Conservation (phyloP, 139 green algal species). For the Pseudopediastrum boryanum region DNA sequence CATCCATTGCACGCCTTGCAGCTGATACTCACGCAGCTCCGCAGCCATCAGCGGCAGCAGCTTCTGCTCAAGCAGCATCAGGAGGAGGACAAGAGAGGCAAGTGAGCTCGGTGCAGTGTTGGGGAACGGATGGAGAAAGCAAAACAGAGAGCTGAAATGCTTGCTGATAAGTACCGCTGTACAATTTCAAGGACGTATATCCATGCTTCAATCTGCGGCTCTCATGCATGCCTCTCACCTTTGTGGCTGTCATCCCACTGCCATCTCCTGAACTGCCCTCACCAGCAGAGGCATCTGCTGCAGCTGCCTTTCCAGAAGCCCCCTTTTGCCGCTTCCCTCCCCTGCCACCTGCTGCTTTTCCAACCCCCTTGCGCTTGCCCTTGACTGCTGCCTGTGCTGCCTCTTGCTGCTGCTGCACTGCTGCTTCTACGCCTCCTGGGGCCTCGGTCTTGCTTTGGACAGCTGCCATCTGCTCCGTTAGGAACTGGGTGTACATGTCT, state of each 20-base stretch:
- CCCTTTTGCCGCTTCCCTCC: neutral
- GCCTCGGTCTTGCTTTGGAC: constrained; percentile 38
- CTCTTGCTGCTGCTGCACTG: neutral
- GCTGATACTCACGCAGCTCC: constrained; percentile 88
- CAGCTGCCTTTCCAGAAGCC: neutral
- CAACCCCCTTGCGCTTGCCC: constrained; percentile 23
- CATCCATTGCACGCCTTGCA: constrained; percentile 92
- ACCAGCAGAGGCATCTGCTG: neutral
- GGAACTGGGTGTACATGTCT: constrained; percentile 86
- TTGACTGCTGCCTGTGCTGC: constrained; percentile 7
- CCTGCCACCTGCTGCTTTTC: neutral
- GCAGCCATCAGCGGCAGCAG: constrained; percentile 84
- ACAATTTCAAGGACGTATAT: too few species aligned
- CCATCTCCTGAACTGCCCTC: too few species aligned
- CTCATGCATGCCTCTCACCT: too few species aligned
- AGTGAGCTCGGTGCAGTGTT: neutral
- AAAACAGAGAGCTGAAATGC: neutral
- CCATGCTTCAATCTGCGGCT: too few species aligned
- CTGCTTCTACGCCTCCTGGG: neutral
- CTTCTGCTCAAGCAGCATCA: constrained; percentile 44
- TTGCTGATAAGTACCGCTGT: too few species aligned
- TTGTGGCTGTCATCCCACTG: too few species aligned
- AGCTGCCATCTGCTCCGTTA: constrained; percentile 79
- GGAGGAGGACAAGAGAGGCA: neutral
- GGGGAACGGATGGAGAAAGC: neutral